phyloP scores from a whole-genome alignment of 208 protist genomes.

The Leishmania braziliensis region DNA sequence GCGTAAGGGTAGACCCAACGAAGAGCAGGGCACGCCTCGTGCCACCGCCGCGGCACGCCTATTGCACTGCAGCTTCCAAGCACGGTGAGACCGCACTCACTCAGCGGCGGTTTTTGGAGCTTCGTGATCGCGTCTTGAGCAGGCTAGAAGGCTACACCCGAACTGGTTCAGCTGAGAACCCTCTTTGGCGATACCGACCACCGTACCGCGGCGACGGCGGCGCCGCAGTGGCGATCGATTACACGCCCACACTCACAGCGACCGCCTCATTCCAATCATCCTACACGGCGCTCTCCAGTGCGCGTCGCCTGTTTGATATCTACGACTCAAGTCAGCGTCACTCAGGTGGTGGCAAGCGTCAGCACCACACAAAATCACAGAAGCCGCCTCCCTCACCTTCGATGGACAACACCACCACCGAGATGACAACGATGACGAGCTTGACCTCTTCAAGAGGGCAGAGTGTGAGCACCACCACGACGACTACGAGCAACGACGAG shows the following conservation, averaged over 20 bases:
- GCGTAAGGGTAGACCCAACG: neutral
- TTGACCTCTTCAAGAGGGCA: neutral
- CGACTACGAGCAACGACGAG: neutral
- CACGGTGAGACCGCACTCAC: neutral
- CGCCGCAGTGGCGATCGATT: neutral
- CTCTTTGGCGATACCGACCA: conserved; percentile 7
- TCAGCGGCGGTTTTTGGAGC: conserved; percentile 28
- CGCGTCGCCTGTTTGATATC: conserved; percentile 5
- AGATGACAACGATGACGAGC: neutral
- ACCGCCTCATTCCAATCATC: neutral
- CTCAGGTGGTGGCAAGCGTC: neutral
- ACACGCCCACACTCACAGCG: neutral
- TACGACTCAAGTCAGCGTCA: neutral
- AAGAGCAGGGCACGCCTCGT: neutral
- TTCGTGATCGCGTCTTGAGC: conserved; percentile 27
- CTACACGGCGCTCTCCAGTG: neutral
- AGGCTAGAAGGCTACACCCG: conserved; percentile 4
- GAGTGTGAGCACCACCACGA: neutral
- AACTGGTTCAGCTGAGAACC: neutral
- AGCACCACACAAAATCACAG: neutral
- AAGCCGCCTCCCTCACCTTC: neutral
- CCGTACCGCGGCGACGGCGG: conserved; percentile 2
- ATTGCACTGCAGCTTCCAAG: neutral
- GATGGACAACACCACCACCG: neutral
- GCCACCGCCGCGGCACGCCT: conserved; percentile 10